Evolutionary conservation across 257 asterid genomes (phyloP).

Genomic region (Solanum infundibuliforme): DNA sequence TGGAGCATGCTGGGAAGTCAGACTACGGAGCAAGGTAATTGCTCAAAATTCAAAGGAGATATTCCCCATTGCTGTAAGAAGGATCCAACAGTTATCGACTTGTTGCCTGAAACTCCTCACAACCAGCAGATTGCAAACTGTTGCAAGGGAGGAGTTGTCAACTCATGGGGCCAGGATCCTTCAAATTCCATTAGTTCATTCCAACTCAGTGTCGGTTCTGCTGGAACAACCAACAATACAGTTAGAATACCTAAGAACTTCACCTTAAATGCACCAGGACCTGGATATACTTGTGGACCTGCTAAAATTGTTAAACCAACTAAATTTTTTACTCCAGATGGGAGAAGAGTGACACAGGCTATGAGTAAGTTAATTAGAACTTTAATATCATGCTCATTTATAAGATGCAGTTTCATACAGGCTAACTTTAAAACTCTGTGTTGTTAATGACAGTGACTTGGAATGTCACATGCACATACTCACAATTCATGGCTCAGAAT

Average conservation of each 20-base stretch:
- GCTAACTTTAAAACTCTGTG: neutral
- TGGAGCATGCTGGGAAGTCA: slow-evolving; percentile 79
- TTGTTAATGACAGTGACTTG: slow-evolving; percentile 26
- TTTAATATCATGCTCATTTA: neutral
- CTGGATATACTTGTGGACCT: slow-evolving; percentile 78
- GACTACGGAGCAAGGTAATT: slow-evolving; percentile 82
- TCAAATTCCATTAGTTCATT: slow-evolving; percentile 48
- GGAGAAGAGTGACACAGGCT: slow-evolving; percentile 67
- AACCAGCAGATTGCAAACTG: slow-evolving; percentile 71
- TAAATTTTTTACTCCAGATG: slow-evolving; percentile 38
- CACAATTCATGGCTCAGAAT: slow-evolving; percentile 77
- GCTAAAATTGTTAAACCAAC: slow-evolving; percentile 62
- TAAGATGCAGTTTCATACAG: neutral
- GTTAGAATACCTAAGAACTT: slow-evolving; percentile 65
- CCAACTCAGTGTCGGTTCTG: slow-evolving; percentile 58
- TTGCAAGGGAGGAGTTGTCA: slow-evolving; percentile 70
- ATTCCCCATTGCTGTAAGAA: slow-evolving; percentile 71
- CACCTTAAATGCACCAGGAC: slow-evolving; percentile 59
- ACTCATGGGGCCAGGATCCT: slow-evolving; percentile 64
- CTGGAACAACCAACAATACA: slow-evolving; percentile 70
- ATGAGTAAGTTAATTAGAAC: slow-evolving; percentile 48
- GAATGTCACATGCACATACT: slow-evolving; percentile 56
- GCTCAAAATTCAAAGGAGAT: slow-evolving; percentile 56
- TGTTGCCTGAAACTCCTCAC: slow-evolving; percentile 62
- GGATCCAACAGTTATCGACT: slow-evolving; percentile 64